Conservation (phyloP, 2,329 filamentous ascomycete species). For the Neonectria ditissima region DNA sequence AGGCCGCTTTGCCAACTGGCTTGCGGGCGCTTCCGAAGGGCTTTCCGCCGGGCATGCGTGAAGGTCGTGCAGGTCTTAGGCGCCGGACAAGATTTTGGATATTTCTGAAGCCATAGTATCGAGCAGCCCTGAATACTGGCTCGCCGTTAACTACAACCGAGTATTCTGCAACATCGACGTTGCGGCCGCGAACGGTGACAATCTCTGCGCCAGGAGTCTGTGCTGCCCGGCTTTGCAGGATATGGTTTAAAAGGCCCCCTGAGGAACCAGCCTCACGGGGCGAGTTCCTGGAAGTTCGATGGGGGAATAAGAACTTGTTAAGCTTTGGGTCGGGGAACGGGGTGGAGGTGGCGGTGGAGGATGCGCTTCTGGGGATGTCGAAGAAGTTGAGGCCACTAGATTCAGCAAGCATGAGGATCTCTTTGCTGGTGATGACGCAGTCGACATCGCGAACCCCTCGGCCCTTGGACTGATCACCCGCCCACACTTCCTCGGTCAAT, state of each 20-base stretch:
- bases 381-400: slow-evolving; percentile 84
- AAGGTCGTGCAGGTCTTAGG: slow-evolving; percentile 82
- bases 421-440: slow-evolving; percentile 96
- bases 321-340: slow-evolving; percentile 80
- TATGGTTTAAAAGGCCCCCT: slow-evolving; percentile 88
- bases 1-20: slow-evolving; percentile 60
- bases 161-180: slow-evolving; percentile 92
- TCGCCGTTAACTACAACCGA: slow-evolving; percentile 69
- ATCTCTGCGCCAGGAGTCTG: slow-evolving; percentile 79
- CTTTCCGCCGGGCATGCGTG: slow-evolving; percentile 82
- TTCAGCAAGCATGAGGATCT: slow-evolving; percentile 89
- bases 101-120: slow-evolving; percentile 97
- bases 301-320: slow-evolving; percentile 79
- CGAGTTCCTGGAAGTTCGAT: slow-evolving; percentile 56
- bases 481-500: slow-evolving; percentile 85
- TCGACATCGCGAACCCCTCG: slow-evolving; percentile 86
- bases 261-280: slow-evolving; percentile 78
- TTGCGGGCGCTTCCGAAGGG: slow-evolving; percentile 67
- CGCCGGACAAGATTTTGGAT: slow-evolving; percentile 98
- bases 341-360: slow-evolving; percentile 56
- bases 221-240: slow-evolving; percentile 79
- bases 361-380: slow-evolving; percentile 69
- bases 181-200: slow-evolving; percentile 79
- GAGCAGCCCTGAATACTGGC: slow-evolving; percentile 80
- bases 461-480: slow-evolving; percentile 58